Evolutionary conservation across 2,329 filamentous ascomycete genomes (phyloP).

Genomic region (Verticillium klebahnii): DNA sequence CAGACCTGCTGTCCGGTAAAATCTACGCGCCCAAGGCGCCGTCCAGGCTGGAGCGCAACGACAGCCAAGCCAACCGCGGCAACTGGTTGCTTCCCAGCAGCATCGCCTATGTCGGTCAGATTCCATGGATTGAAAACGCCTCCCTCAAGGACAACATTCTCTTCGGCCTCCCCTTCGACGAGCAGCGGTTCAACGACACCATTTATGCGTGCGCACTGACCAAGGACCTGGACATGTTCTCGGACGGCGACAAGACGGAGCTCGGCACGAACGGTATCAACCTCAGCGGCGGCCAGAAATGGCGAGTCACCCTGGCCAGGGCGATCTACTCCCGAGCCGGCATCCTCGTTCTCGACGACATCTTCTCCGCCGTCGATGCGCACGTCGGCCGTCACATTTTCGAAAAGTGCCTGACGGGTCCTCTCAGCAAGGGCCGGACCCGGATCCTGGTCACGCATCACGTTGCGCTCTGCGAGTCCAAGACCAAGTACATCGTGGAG

Average conservation of each 20-base stretch:
- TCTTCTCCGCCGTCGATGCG: slow-evolving; percentile 78
- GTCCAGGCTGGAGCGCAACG: slow-evolving; percentile 45
- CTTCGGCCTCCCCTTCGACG: slow-evolving; percentile 67
- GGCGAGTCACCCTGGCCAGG: slow-evolving; percentile 74
- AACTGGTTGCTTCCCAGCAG: slow-evolving; percentile 68
- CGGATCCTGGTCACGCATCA: slow-evolving; percentile 79
- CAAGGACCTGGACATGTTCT: slow-evolving; percentile 72
- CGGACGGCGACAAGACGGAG: slow-evolving; percentile 73
- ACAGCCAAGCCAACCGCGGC: slow-evolving; percentile 54
- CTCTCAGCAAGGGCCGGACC: slow-evolving; percentile 65
- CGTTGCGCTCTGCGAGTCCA: slow-evolving; percentile 64
- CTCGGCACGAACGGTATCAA: slow-evolving; percentile 84
- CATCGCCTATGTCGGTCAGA: slow-evolving; percentile 73
- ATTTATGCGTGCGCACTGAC: slow-evolving; percentile 67
- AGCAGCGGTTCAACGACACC: slow-evolving; percentile 66
- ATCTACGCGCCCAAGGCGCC: slow-evolving; percentile 52
- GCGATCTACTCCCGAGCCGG: slow-evolving; percentile 76
- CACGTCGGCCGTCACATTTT: slow-evolving; percentile 78
- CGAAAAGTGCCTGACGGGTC: slow-evolving; percentile 68
- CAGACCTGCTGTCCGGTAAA: slow-evolving; percentile 60
- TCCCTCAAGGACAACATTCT: slow-evolving; percentile 74
- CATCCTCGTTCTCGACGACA: slow-evolving; percentile 75
- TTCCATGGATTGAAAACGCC: slow-evolving; percentile 82
- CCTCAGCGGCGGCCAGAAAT: slow-evolving; percentile 77
- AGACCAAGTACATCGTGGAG: slow-evolving; percentile 69